Conservation (phyloP, 495 filamentous ascomycete genomes). For the Xylaria grammica region DNA sequence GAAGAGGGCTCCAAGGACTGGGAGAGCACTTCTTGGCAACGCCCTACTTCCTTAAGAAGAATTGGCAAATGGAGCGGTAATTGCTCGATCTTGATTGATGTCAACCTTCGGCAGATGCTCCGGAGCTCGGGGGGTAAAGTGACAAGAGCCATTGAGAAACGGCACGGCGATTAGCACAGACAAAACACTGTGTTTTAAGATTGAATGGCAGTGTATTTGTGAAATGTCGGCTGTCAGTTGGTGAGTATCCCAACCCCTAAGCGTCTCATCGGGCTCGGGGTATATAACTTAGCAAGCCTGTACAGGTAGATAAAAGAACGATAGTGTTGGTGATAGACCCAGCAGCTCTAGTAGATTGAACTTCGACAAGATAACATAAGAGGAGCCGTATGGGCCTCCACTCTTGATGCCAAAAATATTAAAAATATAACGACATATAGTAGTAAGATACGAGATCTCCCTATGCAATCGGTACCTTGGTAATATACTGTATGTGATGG, state of each 20-base stretch:
- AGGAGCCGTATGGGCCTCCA: too few relatives aligned
- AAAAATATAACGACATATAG: too few relatives aligned
- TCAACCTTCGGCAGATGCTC: constrained; percentile 69
- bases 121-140: constrained; percentile 57
- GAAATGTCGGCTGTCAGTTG: not conserved
- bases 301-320: too few relatives aligned
- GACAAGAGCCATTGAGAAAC: constrained; percentile 29
- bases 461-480: too few relatives aligned
- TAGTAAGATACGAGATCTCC: too few relatives aligned
- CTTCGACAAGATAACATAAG: too few relatives aligned
- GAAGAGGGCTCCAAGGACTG: constrained; percentile 54
- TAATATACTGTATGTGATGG: not conserved
- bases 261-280: too few relatives aligned
- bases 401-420: too few relatives aligned
- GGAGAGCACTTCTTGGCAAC: constrained; percentile 65
- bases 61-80: constrained; percentile 67
- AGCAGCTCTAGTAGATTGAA: too few relatives aligned
- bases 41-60: constrained; percentile 64
- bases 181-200: not conserved
- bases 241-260: not conserved
- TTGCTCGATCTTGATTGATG: constrained; percentile 64
- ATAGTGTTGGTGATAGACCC: too few relatives aligned
- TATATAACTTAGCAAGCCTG: too few relatives aligned
- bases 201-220: not conserved
- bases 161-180: not conserved